Conservation (phyloP, 108 stramenopile genomes). For the Chaetoceros tenuissimus region DNA sequence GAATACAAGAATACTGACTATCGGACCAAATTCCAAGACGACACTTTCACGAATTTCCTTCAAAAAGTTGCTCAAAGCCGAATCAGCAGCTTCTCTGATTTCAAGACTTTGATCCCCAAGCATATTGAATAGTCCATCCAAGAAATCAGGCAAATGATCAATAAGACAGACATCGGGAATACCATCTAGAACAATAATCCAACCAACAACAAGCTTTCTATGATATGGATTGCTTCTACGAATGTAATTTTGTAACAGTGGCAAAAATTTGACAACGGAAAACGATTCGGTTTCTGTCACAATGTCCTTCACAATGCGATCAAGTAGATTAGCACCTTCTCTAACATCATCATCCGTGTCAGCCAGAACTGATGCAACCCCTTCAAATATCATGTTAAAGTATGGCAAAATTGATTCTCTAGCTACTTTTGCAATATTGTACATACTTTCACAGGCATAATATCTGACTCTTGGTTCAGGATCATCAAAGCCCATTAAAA, state of each 20-base stretch:
- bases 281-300: slow-evolving; percentile 91
- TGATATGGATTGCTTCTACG: slow-evolving; percentile 92
- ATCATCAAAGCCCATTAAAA: slow-evolving; percentile 97
- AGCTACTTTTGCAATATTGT: slow-evolving; percentile 98
- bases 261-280: slow-evolving; percentile 92
- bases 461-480: slow-evolving; percentile 94
- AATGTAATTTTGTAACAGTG: slow-evolving; percentile 93
- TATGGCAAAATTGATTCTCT: slow-evolving; percentile 72
- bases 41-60: slow-evolving; percentile 83
- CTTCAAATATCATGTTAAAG: slow-evolving; percentile 95
- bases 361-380: slow-evolving; percentile 91
- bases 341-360: slow-evolving; percentile 98
- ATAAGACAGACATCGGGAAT: slow-evolving; percentile 95
- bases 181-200: slow-evolving; percentile 95
- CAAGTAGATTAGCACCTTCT: slow-evolving; percentile 93
- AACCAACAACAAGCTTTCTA: slow-evolving; percentile 93
- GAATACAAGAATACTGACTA: slow-evolving; percentile 87
- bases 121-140: slow-evolving; percentile 97
- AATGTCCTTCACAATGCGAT: slow-evolving; percentile 93
- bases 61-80: slow-evolving; percentile 77
- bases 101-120: slow-evolving; percentile 93
- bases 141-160: slow-evolving; percentile 91
- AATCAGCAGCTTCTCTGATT: slow-evolving; percentile 87
- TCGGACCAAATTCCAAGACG: slow-evolving; percentile 91
- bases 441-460: slow-evolving; percentile 96